Evolutionary conservation across 2,329 filamentous ascomycete genomes (phyloP).

Genomic region (Cercospora sp.): DNA sequence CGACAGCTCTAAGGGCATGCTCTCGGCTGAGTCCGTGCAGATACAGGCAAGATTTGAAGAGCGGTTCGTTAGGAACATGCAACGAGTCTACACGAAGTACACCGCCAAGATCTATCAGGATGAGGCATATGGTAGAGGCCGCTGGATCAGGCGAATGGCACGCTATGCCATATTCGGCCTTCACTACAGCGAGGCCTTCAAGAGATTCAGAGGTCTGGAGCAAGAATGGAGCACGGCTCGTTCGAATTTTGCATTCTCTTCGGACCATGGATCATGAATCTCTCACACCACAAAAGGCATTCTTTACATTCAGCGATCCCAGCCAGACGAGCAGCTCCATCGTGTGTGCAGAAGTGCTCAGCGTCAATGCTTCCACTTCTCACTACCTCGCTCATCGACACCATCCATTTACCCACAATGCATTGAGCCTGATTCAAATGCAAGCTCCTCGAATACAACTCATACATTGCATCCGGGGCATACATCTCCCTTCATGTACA

Average conservation of each 20-base stretch:
- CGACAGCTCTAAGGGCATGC: neutral
- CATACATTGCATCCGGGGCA: neutral
- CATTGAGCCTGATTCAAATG: neutral
- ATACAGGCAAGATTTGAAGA: neutral
- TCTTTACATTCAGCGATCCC: too few species aligned
- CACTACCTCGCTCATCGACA: too few species aligned
- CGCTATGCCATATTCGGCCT: neutral
- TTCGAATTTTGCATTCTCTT: too few species aligned
- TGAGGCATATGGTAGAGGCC: neutral
- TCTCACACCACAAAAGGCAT: too few species aligned
- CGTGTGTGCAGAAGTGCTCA: too few species aligned
- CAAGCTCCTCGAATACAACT: neutral
- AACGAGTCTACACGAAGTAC: neutral
- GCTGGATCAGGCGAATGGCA: neutral
- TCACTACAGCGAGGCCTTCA: neutral
- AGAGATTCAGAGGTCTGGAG: neutral
- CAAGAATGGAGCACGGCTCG: neutral
- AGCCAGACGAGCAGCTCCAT: too few species aligned
- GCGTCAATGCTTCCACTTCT: too few species aligned
- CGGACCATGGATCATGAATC: too few species aligned
- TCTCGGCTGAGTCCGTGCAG: neutral
- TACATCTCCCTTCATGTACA: neutral
- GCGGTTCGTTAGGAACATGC: neutral
- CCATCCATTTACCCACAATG: neutral
- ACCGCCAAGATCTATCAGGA: neutral